These are phyloP conservation scores for Glycine soja DNA, from an alignment of 306 rosid species.

Conservation along the genomic window DNA sequence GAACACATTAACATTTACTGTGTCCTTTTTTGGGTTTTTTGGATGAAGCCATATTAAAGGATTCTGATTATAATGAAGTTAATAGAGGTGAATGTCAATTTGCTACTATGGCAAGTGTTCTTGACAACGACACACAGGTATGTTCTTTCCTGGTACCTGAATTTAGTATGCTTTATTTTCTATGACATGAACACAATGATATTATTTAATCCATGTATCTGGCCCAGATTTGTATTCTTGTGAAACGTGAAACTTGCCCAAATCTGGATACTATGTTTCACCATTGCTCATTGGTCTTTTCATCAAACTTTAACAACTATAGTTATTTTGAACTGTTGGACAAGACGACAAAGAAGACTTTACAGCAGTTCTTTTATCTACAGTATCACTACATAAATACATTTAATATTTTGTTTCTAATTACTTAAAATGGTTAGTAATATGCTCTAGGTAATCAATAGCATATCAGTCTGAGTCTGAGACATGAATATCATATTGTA, in stretches of 20 bases:
- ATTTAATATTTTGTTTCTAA: not conserved
- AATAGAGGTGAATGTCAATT: slow-evolving; percentile 97
- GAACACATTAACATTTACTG: slow-evolving; percentile 15
- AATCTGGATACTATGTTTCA: not conserved
- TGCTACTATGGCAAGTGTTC: slow-evolving; percentile 79
- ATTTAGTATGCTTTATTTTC: slow-evolving; percentile 5
- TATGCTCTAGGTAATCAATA: not conserved
- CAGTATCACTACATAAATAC: slow-evolving; percentile 6
- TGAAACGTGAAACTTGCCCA: not conserved
- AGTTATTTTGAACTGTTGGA: not conserved
- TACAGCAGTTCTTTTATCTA: not conserved
- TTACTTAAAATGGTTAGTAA: not conserved
- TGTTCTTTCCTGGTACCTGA: slow-evolving; percentile 35
- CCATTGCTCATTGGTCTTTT: not conserved
- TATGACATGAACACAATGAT: not conserved
- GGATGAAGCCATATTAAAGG: slow-evolving; percentile 85
- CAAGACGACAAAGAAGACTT: not conserved
- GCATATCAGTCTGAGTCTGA: not conserved
- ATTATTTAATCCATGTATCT: slow-evolving; percentile 8
- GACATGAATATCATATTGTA: slow-evolving; percentile 13
- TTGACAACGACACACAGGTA: slow-evolving; percentile 92
- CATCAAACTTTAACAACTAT: not conserved
- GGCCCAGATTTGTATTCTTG: slow-evolving; percentile 6
- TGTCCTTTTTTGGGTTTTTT: slow-evolving; percentile 30
- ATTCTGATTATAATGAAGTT: slow-evolving; percentile 83